Conservation (phyloP, 176 grass and related monocot species). For the Poa pratensis region DNA sequence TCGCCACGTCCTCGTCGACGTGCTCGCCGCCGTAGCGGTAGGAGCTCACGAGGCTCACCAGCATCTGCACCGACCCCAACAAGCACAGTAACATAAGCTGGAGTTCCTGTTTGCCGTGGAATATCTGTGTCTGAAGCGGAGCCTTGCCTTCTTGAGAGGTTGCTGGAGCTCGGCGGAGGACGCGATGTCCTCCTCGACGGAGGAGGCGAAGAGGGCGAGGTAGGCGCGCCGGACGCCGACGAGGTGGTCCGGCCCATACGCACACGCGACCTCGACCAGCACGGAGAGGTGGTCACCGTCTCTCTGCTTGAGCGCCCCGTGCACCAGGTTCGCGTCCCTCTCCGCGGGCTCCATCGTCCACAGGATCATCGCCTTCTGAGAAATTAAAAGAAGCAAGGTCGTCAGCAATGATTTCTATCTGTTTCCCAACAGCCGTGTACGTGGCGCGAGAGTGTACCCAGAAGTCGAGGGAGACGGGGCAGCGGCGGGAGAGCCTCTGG, state of each 20-base stretch:
- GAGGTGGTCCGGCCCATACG: conserved; percentile 73
- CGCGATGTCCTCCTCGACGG: conserved; percentile 72
- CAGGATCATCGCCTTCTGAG: conserved; percentile 68
- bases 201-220: conserved; percentile 63
- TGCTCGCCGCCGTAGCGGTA: conserved; percentile 52
- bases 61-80: conserved; percentile 18
- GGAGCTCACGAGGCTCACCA: conserved; percentile 55
- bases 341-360: conserved; percentile 84
- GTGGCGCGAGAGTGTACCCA: conserved; percentile 44
- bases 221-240: conserved; percentile 64
- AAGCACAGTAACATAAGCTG: neutral
- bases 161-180: conserved; percentile 44
- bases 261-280: conserved; percentile 72
- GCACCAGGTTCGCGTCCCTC: conserved; percentile 76
- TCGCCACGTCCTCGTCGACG: conserved; percentile 41
- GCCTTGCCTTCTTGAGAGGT: conserved; percentile 52
- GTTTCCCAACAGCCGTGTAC: no score
- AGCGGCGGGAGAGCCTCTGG: conserved; percentile 51
- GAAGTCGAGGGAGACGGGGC: conserved; percentile 61
- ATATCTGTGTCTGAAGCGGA: neutral
- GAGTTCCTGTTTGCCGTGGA: no score
- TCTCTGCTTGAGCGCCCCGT: conserved; percentile 60
- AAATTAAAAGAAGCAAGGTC: neutral
- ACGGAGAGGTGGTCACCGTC: conserved; percentile 42
- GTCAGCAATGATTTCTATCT: neutral